Evolutionary conservation across 2,329 filamentous ascomycete genomes (phyloP).

Genomic region (Alternaria postmessia): DNA sequence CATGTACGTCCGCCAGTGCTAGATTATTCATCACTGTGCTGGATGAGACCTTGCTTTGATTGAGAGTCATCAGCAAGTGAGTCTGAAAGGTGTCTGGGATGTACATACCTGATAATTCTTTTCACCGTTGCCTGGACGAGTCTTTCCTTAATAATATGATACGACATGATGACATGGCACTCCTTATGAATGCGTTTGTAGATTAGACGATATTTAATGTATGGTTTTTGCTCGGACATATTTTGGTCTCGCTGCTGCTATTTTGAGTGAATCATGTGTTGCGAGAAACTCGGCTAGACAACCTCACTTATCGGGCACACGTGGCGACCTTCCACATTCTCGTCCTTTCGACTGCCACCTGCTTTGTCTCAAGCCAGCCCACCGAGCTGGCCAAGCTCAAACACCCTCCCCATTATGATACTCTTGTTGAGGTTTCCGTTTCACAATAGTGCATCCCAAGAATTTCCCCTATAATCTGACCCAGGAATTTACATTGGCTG

Average conservation of each 20-base stretch:
- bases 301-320: background rate
- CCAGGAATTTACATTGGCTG: too few species aligned
- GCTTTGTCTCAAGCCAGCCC: background rate
- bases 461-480: too few species aligned
- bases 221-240: background rate
- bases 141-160: background rate
- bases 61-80: background rate
- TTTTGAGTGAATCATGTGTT: background rate
- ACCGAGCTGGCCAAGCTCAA: too few species aligned
- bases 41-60: background rate
- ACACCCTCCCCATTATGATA: too few species aligned
- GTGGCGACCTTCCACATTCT: background rate
- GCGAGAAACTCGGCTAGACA: background rate
- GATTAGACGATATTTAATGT: background rate
- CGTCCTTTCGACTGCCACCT: background rate
- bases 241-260: rapidly evolving
- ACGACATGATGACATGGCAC: constrained; percentile 4
- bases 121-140: background rate
- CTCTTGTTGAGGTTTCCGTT: too few species aligned
- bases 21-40: background rate
- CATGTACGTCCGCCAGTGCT: constrained; percentile 42
- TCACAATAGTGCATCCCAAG: too few species aligned
- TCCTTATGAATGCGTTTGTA: constrained; percentile 3
- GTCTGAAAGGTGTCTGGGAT: background rate
- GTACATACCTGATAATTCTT: background rate